These are phyloP conservation scores for Heliosperma pusillum DNA, from an alignment of 148 eudicot species.

Conservation along the genomic window DNA sequence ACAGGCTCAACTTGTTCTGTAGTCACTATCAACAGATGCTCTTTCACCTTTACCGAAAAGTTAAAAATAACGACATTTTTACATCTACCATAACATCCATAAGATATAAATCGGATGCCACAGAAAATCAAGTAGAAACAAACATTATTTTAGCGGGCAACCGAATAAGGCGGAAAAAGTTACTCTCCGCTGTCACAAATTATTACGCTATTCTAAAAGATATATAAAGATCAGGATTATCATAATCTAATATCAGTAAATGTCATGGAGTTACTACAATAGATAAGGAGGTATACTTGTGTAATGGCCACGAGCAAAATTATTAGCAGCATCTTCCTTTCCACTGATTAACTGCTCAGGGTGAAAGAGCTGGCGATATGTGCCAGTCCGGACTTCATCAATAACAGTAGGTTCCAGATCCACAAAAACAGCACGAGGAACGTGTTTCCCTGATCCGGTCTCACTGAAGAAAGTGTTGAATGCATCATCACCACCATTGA, in stretches of 20 bases:
- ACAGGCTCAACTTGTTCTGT: not conserved
- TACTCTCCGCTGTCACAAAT: not conserved
- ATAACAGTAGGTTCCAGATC: constrained; percentile 51
- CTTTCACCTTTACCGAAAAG: not conserved
- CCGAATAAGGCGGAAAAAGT: no score
- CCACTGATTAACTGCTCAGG: constrained; percentile 50
- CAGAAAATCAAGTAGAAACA: not conserved
- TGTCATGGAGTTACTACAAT: not conserved
- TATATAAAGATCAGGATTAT: no score
- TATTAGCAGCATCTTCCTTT: constrained; percentile 50
- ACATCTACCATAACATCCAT: not conserved
- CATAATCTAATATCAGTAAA: no score
- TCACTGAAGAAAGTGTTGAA: constrained; percentile 56
- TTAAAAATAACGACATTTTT: not conserved
- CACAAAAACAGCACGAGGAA: constrained; percentile 43
- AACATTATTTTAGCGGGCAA: no score
- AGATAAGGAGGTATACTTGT: constrained; percentile 25
- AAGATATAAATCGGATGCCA: not conserved
- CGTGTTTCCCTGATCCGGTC: constrained; percentile 48
- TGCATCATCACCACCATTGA: constrained; percentile 43
- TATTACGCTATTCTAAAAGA: not conserved
- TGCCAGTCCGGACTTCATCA: constrained; percentile 44
- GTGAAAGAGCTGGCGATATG: constrained; percentile 43
- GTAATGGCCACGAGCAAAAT: constrained; percentile 51
- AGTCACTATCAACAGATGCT: not conserved